Evolutionary conservation across 2,329 filamentous ascomycete genomes (phyloP).

Genomic region (Neofusicoccum kwambonambiense): DNA sequence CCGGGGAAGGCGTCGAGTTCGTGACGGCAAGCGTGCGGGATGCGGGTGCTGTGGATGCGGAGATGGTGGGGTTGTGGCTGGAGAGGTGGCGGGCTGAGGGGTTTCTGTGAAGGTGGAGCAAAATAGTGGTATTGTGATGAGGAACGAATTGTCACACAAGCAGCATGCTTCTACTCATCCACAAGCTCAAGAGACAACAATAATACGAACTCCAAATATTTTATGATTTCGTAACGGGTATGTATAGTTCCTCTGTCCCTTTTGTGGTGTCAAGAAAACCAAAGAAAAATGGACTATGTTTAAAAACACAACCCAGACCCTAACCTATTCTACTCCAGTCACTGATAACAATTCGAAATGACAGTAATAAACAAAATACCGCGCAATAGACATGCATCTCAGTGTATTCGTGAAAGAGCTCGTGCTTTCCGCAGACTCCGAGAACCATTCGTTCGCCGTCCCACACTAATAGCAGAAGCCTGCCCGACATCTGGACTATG

Average conservation of each 20-base stretch:
- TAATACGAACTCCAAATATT: neutral
- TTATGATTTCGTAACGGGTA: neutral
- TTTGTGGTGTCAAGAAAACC: neutral
- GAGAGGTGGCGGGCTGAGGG: neutral
- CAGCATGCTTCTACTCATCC: too few species aligned
- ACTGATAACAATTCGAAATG: neutral
- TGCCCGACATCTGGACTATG: neutral
- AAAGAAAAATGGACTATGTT: neutral
- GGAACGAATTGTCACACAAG: too few species aligned
- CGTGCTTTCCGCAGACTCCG: neutral
- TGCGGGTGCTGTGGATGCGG: neutral
- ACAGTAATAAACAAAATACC: neutral
- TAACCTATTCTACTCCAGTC: constrained; percentile 5
- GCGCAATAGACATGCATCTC: neutral
- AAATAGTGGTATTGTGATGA: too few species aligned
- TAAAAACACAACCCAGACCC: neutral
- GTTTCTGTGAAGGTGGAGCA: neutral
- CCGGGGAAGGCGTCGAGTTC: neutral
- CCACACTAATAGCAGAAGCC: neutral
- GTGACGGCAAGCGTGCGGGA: neutral
- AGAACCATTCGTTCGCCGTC: neutral
- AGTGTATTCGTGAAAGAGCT: neutral
- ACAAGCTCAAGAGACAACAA: neutral
- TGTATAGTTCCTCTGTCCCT: neutral
- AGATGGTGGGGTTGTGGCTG: neutral